Evolutionary conservation across 176 grass and related monocot species (phyloP), one percentile per base, ranked within the genome.

Genomic region (Oryza meyeriana): DNA sequence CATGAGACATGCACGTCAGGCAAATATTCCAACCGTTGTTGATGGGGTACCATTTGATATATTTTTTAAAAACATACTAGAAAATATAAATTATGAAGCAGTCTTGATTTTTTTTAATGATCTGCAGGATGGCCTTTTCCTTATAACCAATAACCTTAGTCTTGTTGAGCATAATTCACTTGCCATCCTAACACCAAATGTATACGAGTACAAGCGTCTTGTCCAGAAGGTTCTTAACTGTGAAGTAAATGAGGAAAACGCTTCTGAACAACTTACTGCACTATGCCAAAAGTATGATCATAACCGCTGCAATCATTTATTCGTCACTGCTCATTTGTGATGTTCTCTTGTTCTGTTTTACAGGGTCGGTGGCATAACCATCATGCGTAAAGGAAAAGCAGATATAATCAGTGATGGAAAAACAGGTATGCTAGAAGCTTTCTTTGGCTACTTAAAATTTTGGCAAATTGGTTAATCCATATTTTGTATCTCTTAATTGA

Each of bases 171-270:
- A 71, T 33, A 93, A 95, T 75, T 64, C 84, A 14, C 82, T 93
- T 71, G 95, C 86, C 72, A 82, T 93, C 71, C 86, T 98, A 47
- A 98, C 92, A 69, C 95, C 95, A 82, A 95, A 98, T 92, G 72
- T 91, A 38, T 91, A 93, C 12, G 95, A 98, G 72, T 98, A 98
- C 65, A 98, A 95, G 75, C 95, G 92, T 48, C 91, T 98, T 69
- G 79, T 98, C n/a, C 84, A 95, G 75, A 98, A 90, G 81, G 82
- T 89, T 79, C 79, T 98, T 55, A 91, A 89, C 59, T 91, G 84
- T 74, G 92, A 95, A 25, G 85, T 90, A 71, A 79, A 87, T 61
- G 88, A 95, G 22, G 75, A 95, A 89, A 83, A 76, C 59, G 78
- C 86, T 80, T 74, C 86, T 71, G 76, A 85, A 30, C 95, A 98